A percentile compares a stretch with the other conserved stretches of the same genome.
These are phyloP conservation scores for Sclerotinia minor DNA, from an alignment of 2,329 filamentous ascomycete genomes.

Conservation along the genomic window DNA sequence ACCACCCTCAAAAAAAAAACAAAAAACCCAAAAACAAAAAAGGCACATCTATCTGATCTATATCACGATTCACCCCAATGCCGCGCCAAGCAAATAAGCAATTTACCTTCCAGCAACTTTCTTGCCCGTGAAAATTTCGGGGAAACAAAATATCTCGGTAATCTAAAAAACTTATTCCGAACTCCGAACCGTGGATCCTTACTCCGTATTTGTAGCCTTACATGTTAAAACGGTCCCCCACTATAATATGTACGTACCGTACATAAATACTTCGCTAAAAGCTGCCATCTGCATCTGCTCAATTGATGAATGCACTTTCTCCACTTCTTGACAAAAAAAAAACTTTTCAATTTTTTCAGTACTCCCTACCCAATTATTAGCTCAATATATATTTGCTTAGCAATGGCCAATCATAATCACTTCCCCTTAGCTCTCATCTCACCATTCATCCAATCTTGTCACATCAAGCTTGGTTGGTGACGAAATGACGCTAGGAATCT, in stretches of 20 bases:
- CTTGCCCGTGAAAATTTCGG: constrained; percentile 5
- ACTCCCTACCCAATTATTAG: too few relatives aligned
- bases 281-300: too few relatives aligned
- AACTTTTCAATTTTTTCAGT: too few relatives aligned
- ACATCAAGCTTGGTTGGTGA: constrained; percentile 15
- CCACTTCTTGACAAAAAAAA: not conserved
- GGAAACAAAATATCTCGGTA: not conserved
- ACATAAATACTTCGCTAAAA: not conserved
- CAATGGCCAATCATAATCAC: not conserved
- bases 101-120: not conserved
- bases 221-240: not conserved
- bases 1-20: too few relatives aligned
- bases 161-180: not conserved
- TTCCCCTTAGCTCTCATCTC: not conserved
- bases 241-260: too few relatives aligned
- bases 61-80: not conserved
- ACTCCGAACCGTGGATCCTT: not conserved
- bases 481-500: not conserved
- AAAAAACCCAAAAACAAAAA: not conserved
- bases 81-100: not conserved
- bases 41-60: not conserved
- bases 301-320: not conserved
- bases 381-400: not conserved
- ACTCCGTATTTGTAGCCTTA: constrained; percentile 17
- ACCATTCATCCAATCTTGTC: not conserved